phyloP scores from a whole-genome alignment of 2,329 filamentous ascomycete genomes.

The Xenoacremonium recifei region DNA sequence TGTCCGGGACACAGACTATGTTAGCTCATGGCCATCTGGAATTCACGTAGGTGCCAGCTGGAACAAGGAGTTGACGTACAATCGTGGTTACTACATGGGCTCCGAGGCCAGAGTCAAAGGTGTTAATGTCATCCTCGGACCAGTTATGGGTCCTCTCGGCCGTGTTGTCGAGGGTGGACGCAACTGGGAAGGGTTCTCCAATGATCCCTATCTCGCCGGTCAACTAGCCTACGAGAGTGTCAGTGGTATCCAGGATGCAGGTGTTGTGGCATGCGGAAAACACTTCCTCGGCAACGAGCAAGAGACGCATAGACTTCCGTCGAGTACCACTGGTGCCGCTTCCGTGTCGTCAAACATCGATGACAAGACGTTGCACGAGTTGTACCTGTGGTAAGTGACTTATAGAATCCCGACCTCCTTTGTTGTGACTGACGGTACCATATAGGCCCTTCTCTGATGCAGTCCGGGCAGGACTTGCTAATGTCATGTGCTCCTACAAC shows the following conservation, averaged over 20 bases:
- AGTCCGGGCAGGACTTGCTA: slow-evolving; percentile 29
- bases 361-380: slow-evolving; percentile 59
- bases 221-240: slow-evolving; percentile 58
- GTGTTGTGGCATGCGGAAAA: slow-evolving; percentile 44
- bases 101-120: slow-evolving; percentile 75
- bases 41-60: slow-evolving; percentile 61
- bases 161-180: slow-evolving; percentile 35
- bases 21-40: no score
- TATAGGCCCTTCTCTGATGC: slow-evolving; percentile 32
- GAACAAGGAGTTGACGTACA: slow-evolving; percentile 69
- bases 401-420: no score
- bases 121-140: slow-evolving; percentile 74
- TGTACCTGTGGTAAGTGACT: slow-evolving; percentile 28
- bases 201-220: slow-evolving; percentile 70
- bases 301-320: slow-evolving; percentile 68
- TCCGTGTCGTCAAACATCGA: slow-evolving; percentile 48
- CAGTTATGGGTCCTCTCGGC: slow-evolving; percentile 46
- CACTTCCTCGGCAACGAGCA: slow-evolving; percentile 76
- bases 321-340: slow-evolving; percentile 36
- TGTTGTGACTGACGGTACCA: slow-evolving; percentile 54
- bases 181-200: slow-evolving; percentile 62
- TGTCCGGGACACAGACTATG: no score
- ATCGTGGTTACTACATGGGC: slow-evolving; percentile 71
- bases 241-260: slow-evolving; percentile 47
- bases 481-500: slow-evolving; percentile 45